These are phyloP conservation scores for Delphinella strobiligena DNA, from an alignment of 2,329 filamentous ascomycete genomes.

Conservation along the genomic window DNA sequence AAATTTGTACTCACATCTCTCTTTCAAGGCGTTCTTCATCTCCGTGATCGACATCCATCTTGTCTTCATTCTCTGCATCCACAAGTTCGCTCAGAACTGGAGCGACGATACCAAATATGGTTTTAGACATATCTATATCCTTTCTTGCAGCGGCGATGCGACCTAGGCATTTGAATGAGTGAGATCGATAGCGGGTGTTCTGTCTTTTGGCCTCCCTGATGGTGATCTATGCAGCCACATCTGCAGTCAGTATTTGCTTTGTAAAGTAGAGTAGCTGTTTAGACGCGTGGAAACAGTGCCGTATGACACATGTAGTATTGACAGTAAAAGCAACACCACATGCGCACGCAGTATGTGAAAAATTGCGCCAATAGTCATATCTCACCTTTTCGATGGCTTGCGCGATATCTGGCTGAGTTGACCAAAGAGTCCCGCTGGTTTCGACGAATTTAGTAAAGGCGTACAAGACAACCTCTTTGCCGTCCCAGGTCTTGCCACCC, in stretches of 20 bases:
- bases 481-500: conserved; percentile 80
- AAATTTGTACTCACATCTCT: conserved; percentile 16
- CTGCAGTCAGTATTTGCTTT: neutral
- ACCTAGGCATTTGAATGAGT: conserved; percentile 62
- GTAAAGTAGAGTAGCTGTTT: neutral
- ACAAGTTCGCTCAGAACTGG: conserved; percentile 47
- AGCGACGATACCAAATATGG: conserved; percentile 52
- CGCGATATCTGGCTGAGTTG: conserved; percentile 46
- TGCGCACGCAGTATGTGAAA: neutral
- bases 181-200: conserved; percentile 69
- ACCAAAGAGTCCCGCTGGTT: conserved; percentile 47
- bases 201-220: conserved; percentile 84
- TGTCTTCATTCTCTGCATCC: conserved; percentile 40
- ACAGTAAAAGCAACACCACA: neutral
- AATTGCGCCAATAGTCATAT: conserved; percentile 7
- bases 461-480: conserved; percentile 74
- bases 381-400: conserved; percentile 54
- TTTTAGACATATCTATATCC: conserved; percentile 58
- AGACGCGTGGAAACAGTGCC: neutral
- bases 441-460: conserved; percentile 69
- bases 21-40: conserved; percentile 29
- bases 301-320: neutral
- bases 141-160: conserved; percentile 55
- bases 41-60: conserved; percentile 56
- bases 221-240: conserved; percentile 43